phyloP scores from a whole-genome alignment of 1,284 basidiomycete genomes.

The Cryptococcus sp. region DNA sequence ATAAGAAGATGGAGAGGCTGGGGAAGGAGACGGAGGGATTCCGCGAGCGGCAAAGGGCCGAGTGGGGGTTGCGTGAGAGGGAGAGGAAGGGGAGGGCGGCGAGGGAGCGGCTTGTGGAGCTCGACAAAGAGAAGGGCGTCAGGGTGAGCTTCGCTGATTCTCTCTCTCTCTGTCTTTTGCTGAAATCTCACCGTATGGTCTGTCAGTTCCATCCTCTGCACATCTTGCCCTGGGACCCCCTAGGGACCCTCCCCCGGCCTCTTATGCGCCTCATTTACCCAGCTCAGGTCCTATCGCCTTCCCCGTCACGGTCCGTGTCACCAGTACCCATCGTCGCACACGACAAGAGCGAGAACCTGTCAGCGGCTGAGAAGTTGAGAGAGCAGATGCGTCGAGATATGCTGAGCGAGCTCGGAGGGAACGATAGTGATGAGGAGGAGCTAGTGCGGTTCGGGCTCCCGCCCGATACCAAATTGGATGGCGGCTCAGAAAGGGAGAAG shows the following conservation, averaged over 20 bases:
- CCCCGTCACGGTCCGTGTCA: slow-evolving; percentile 11
- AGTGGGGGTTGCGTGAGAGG: slow-evolving; percentile 30
- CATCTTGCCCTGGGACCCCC: slow-evolving; percentile 37
- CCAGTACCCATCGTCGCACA: slow-evolving; percentile 10
- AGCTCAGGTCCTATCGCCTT: slow-evolving; percentile 21
- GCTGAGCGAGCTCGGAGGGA: slow-evolving; percentile 26
- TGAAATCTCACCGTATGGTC: not conserved
- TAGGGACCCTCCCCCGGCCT: slow-evolving; percentile 35
- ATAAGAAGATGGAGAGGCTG: slow-evolving; percentile 27
- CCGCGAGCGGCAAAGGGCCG: slow-evolving; percentile 32
- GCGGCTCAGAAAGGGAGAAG: not conserved
- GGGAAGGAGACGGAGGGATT: slow-evolving; percentile 38
- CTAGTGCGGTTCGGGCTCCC: slow-evolving; percentile 18
- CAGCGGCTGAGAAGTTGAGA: slow-evolving; percentile 39
- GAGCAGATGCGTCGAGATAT: slow-evolving; percentile 47
- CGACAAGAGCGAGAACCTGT: slow-evolving; percentile 25
- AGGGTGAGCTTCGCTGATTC: slow-evolving; percentile 27
- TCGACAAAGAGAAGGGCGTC: slow-evolving; percentile 52
- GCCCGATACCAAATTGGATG: not conserved
- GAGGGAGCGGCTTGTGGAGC: slow-evolving; percentile 33
- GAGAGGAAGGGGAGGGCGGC: slow-evolving; percentile 41
- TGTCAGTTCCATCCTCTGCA: slow-evolving; percentile 48
- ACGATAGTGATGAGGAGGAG: slow-evolving; percentile 19
- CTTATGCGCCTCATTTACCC: slow-evolving; percentile 42
- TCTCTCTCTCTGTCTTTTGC: not conserved